phyloP scores from a whole-genome alignment of 1,284 basidiomycete genomes.

The Phylloporus gajari region DNA sequence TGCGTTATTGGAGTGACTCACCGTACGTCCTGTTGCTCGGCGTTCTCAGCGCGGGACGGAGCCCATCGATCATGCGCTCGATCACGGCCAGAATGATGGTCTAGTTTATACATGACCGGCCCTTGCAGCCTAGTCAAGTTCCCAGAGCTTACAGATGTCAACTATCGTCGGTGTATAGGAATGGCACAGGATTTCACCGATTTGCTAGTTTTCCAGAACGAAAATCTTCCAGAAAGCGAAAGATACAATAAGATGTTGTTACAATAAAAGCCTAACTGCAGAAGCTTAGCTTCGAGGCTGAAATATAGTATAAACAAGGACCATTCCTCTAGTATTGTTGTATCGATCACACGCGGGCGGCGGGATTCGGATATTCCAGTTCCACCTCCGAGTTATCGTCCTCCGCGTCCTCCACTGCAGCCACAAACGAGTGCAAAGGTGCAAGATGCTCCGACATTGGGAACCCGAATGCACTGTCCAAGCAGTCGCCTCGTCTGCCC shows the following conservation, averaged over 20 bases:
- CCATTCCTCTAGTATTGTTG: not conserved
- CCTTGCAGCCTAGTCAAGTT: too few species aligned
- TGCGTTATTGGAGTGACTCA: too few species aligned
- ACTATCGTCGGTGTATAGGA: too few species aligned
- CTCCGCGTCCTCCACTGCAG: not conserved
- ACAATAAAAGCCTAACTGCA: too few species aligned
- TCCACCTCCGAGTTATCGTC: not conserved
- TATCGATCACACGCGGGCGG: not conserved
- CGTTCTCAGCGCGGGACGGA: conserved; percentile 64
- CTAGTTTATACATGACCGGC: conserved; percentile 48
- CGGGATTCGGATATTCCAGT: not conserved
- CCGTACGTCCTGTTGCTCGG: conserved; percentile 81
- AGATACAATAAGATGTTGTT: too few species aligned
- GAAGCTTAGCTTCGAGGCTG: not conserved
- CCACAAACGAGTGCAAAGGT: not conserved
- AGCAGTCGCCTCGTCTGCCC: not conserved
- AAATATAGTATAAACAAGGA: too few species aligned
- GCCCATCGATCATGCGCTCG: conserved; percentile 62
- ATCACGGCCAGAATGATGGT: conserved; percentile 65
- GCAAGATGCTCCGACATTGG: too few species aligned
- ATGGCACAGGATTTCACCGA: too few species aligned
- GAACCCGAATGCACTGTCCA: not conserved
- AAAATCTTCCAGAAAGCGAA: too few species aligned
- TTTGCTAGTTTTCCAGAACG: too few species aligned
- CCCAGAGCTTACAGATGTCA: too few species aligned